Conservation (phyloP, 495 filamentous ascomycete species). For the Aspergillus wentii region DNA sequence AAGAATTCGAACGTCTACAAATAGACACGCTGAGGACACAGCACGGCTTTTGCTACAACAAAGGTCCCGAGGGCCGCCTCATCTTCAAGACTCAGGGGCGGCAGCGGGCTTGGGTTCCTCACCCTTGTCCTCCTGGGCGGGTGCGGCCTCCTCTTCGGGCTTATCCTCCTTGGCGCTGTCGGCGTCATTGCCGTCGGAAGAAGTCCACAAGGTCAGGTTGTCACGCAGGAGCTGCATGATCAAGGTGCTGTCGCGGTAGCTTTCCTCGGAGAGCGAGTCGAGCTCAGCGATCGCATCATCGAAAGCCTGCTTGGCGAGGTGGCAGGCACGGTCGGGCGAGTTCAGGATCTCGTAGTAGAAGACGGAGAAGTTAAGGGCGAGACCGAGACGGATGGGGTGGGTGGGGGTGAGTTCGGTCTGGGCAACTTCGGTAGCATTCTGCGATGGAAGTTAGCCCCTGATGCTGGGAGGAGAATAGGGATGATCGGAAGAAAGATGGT, state of each 20-base stretch:
- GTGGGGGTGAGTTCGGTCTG: conserved; percentile 96
- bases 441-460: too few relatives aligned
- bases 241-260: conserved; percentile 98
- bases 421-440: conserved; percentile 98
- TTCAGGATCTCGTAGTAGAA: conserved; percentile 99
- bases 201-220: conserved; percentile 99
- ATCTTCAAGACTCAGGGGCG: conserved; percentile 31
- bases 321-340: conserved; percentile 97
- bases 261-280: conserved; percentile 97
- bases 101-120: conserved; percentile 39
- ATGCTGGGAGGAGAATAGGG: conserved; percentile 2
- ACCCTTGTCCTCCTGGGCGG: conserved; percentile 39
- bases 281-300: conserved; percentile 99
- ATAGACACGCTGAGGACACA: conserved; percentile 22
- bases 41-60: conserved; percentile 25
- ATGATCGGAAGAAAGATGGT: conserved; percentile 3
- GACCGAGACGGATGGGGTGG: conserved; percentile 96
- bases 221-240: conserved; percentile 99
- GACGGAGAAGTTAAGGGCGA: conserved; percentile 98
- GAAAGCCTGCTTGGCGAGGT: conserved; percentile 98
- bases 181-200: conserved; percentile 82
- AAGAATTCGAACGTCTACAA: conserved; percentile 37
- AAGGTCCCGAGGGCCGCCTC: conserved; percentile 7
- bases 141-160: conserved; percentile 51
- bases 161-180: conserved; percentile 67